Conservation (phyloP, 495 filamentous ascomycete genomes). For the Chaetomidium leptoderma region DNA sequence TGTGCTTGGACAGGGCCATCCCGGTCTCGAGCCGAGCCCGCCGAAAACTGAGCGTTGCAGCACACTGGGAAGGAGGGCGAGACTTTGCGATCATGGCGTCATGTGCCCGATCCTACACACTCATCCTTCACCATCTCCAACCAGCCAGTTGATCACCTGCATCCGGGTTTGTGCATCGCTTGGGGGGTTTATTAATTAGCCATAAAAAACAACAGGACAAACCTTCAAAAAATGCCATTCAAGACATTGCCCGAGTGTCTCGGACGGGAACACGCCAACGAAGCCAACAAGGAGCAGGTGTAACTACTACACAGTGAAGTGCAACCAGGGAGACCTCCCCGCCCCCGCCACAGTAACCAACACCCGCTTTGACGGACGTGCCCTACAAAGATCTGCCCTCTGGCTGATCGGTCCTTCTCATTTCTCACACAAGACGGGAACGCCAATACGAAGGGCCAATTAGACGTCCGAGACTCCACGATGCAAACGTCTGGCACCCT, state of each 20-base stretch:
- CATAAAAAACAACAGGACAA: no score
- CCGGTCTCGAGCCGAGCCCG: neutral
- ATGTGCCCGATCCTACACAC: neutral
- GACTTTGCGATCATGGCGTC: constrained; percentile 3
- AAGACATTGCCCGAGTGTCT: constrained; percentile 8
- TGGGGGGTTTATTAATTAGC: no score
- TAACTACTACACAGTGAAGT: neutral
- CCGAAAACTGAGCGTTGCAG: no score
- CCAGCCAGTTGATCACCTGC: no score
- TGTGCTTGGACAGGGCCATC: neutral
- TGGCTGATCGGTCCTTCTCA: neutral
- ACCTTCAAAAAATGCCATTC: no score
- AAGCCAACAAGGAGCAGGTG: neutral
- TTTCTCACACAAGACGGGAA: neutral
- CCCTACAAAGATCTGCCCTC: neutral
- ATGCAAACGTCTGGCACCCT: no score
- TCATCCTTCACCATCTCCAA: no score
- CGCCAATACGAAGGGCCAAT: neutral
- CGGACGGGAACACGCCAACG: neutral
- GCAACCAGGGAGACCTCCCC: neutral
- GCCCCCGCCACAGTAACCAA: neutral
- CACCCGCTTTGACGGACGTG: constrained; percentile 4
- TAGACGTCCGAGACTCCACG: neutral
- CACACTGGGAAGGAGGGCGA: no score
- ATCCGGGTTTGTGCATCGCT: no score